These are phyloP conservation scores for Citeromyces matritensis DNA, from an alignment of 805 yeast genomes.

Conservation along the genomic window DNA sequence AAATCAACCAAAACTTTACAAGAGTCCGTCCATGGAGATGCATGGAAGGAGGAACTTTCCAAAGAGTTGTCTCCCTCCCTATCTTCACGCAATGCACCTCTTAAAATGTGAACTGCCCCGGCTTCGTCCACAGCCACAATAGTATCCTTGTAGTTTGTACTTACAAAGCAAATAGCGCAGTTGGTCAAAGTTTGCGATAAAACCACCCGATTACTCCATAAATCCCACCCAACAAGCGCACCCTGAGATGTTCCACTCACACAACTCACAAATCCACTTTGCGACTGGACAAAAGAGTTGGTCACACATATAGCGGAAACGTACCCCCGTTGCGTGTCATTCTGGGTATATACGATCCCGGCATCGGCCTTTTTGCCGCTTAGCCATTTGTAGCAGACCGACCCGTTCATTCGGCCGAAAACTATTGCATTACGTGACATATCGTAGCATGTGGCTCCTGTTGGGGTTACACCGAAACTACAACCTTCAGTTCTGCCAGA, in stretches of 20 bases:
- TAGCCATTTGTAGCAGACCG: constrained; percentile 8
- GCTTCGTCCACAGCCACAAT: constrained; percentile 8
- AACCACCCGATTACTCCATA: constrained; percentile 7
- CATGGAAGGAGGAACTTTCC: constrained; percentile 1
- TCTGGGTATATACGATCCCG: too few species aligned
- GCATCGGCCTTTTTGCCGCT: background rate
- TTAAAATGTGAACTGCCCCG: constrained; percentile 11
- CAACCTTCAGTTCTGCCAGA: constrained; percentile 9
- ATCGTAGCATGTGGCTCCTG: constrained; percentile 14
- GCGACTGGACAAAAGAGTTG: too few species aligned
- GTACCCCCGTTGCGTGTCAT: too few species aligned
- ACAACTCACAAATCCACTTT: too few species aligned
- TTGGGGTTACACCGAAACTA: constrained; percentile 9
- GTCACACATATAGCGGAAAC: too few species aligned
- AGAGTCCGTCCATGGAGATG: too few species aligned
- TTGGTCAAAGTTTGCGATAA: constrained; percentile 5
- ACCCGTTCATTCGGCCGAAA: constrained; percentile 19
- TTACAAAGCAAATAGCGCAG: constrained; percentile 8
- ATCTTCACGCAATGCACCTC: constrained; percentile 6
- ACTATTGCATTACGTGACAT: constrained; percentile 11
- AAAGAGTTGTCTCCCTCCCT: constrained; percentile 1
- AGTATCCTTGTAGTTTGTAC: constrained; percentile 13
- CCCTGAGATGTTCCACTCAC: constrained; percentile 14
- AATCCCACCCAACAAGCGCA: constrained; percentile 15
- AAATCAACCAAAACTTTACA: constrained; percentile 14